Percentiles rank a stretch among this genome's conserved stretches.
Conservation (phyloP, 257 asterid species). For the Nicotiana sylvestris region DNA sequence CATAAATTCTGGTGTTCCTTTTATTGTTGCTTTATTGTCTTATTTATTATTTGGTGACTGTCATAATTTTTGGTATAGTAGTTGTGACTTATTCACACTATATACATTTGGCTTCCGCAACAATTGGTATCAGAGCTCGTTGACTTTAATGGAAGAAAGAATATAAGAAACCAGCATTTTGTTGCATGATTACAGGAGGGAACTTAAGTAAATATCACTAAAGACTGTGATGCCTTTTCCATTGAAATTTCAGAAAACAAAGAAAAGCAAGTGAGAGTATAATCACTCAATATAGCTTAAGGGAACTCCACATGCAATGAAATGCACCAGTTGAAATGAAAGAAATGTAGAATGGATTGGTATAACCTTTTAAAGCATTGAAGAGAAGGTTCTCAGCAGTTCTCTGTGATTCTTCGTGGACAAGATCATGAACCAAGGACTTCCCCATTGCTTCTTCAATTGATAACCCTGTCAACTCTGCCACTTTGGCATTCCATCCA, state of each 20-base stretch:
- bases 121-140: too few species aligned
- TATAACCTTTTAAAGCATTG: constrained; percentile 63
- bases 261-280: neutral
- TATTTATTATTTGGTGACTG: too few species aligned
- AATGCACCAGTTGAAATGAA: constrained; percentile 13
- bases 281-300: neutral
- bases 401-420: constrained; percentile 59
- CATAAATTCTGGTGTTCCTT: too few species aligned
- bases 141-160: neutral
- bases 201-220: neutral
- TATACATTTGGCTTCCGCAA: too few species aligned
- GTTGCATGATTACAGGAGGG: neutral
- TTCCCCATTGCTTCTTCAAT: constrained; percentile 56
- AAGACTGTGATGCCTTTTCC: neutral
- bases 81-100: too few species aligned
- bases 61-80: too few species aligned
- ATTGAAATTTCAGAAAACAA: neutral
- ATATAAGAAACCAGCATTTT: neutral
- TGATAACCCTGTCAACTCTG: constrained; percentile 43
- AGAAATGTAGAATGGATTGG: neutral
- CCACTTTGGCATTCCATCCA: constrained; percentile 42
- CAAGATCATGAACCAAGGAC: constrained; percentile 57
- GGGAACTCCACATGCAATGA: neutral
- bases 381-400: constrained; percentile 47
- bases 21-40: too few species aligned